Evolutionary conservation across 2,329 filamentous ascomycete species (phyloP).

Genomic region (Diaporthe sp.): DNA sequence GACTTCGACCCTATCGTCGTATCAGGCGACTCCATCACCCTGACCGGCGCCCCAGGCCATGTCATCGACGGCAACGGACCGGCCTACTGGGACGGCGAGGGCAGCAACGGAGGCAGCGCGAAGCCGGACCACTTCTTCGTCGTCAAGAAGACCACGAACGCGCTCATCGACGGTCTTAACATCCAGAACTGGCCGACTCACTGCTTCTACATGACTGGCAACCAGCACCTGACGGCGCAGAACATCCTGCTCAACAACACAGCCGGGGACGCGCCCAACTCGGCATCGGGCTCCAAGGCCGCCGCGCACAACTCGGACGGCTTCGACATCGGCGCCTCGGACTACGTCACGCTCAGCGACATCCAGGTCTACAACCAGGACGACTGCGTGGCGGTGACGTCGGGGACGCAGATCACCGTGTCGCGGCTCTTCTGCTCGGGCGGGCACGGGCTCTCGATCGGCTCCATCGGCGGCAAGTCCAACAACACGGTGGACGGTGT

Average conservation of each 20-base stretch:
- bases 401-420: slow-evolving; percentile 62
- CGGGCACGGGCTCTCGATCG: slow-evolving; percentile 58
- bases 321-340: slow-evolving; percentile 67
- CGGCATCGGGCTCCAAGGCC: slow-evolving; percentile 35
- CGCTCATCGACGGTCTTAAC: slow-evolving; percentile 53
- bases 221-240: slow-evolving; percentile 50
- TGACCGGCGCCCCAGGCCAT: slow-evolving; percentile 41
- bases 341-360: slow-evolving; percentile 62
- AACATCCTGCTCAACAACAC: slow-evolving; percentile 55
- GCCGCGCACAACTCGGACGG: slow-evolving; percentile 67
- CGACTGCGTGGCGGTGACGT: slow-evolving; percentile 71
- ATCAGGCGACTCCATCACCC: slow-evolving; percentile 40
- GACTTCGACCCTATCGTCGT: slow-evolving; percentile 38
- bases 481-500: slow-evolving; percentile 67
- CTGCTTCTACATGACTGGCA: slow-evolving; percentile 55
- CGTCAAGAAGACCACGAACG: slow-evolving; percentile 55
- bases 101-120: slow-evolving; percentile 53
- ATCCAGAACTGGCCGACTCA: slow-evolving; percentile 58
- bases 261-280: slow-evolving; percentile 49
- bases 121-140: slow-evolving; percentile 63
- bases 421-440: slow-evolving; percentile 57
- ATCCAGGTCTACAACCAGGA: slow-evolving; percentile 71
- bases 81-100: slow-evolving; percentile 49
- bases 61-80: slow-evolving; percentile 40
- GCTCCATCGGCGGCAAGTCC: slow-evolving; percentile 59